Evolutionary conservation across 768 basidiomycete genomes (phyloP), one percentile per base, ranked within the genome.

Genomic region (Erythrobasidium yunnanense): DNA sequence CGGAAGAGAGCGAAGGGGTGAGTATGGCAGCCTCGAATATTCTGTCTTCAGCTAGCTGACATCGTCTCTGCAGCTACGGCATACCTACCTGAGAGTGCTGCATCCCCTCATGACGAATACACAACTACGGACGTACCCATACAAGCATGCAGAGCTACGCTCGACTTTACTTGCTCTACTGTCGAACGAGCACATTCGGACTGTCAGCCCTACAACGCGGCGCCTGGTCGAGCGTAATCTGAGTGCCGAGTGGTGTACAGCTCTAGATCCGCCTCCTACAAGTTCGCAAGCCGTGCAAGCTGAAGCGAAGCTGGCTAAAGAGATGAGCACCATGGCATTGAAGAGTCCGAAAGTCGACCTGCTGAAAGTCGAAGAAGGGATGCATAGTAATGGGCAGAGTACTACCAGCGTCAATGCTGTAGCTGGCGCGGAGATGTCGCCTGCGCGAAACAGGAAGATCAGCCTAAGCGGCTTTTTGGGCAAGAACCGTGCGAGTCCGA

Each of bases 101-200:
- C 89, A 97, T 73, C 95, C 93, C 0, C 84, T 99, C 2, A 81
- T 99, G 46, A 90, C 87, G 8, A 90, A 88, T 76, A 97, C 93
- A 0, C 95, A 99, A 75, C 80, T 99, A 4, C 84, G 84, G 13
- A 78, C 82, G 15, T 77, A 84, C 65, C 87, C 90, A 0, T 96
- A 97, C 79, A 99, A 99, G 74, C 87, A 91, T 6, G 81, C 86
- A 1, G 88, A 92, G 74, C 88, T 97, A 71, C 84, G 90, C 20
- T 83, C 83, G 50, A 81, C 86, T 11, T 81, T 99, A 29, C 87
- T 90, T 72, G 85, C 84, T 0, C 81, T 95, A 29, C 80, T 86
- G 33, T 81, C 84, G 66, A 82, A 91, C 71, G 79, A 83, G 15
- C 79, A 83, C 46, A 87, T 95, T 57, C 83, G 87, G 30, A 88